These are phyloP conservation scores for Metarhizium robertsii DNA, from an alignment of 2,329 filamentous ascomycete genomes.

Conservation along the genomic window DNA sequence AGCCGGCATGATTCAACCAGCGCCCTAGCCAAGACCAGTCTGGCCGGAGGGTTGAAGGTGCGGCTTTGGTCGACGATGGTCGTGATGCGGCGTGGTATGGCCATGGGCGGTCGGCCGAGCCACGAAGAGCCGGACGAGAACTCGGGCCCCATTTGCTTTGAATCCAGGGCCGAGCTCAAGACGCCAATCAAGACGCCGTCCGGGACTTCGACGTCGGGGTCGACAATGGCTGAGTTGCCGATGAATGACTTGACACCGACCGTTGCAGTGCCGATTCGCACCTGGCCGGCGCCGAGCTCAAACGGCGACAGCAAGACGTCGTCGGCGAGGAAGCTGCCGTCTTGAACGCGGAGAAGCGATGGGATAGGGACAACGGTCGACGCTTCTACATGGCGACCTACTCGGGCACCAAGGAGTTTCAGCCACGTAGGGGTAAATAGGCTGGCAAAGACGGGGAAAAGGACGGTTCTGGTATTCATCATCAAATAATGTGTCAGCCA, in stretches of 20 bases:
- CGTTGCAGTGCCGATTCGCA: constrained; percentile 7
- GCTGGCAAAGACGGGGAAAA: constrained; percentile 14
- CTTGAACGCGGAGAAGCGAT: constrained; percentile 10
- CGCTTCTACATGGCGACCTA: constrained; percentile 11
- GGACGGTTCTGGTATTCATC: constrained; percentile 5
- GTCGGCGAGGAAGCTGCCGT: constrained; percentile 13
- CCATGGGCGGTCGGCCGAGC: constrained; percentile 13
- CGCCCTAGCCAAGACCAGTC: constrained; percentile 7
- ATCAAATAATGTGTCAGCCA: constrained; percentile 11
- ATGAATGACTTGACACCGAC: constrained; percentile 11
- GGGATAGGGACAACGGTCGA: constrained; percentile 11
- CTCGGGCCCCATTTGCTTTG: constrained; percentile 5
- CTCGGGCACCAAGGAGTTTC: constrained; percentile 9
- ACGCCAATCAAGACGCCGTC: constrained; percentile 11
- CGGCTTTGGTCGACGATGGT: constrained; percentile 8
- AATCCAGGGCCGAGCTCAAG: constrained; percentile 9
- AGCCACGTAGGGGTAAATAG: constrained; percentile 12
- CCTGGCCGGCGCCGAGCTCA: constrained; percentile 7
- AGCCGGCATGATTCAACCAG: constrained; percentile 11
- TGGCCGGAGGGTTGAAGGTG: constrained; percentile 10
- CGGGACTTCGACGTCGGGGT: constrained; percentile 8
- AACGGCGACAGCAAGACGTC: constrained; percentile 12
- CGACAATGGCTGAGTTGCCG: constrained; percentile 13
- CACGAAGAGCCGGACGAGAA: constrained; percentile 10
- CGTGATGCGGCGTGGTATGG: constrained; percentile 9